Evolutionary conservation across 1,284 basidiomycete species (phyloP), one percentile per base, ranked within the genome.

Genomic region (Rhodotorula sp.): DNA sequence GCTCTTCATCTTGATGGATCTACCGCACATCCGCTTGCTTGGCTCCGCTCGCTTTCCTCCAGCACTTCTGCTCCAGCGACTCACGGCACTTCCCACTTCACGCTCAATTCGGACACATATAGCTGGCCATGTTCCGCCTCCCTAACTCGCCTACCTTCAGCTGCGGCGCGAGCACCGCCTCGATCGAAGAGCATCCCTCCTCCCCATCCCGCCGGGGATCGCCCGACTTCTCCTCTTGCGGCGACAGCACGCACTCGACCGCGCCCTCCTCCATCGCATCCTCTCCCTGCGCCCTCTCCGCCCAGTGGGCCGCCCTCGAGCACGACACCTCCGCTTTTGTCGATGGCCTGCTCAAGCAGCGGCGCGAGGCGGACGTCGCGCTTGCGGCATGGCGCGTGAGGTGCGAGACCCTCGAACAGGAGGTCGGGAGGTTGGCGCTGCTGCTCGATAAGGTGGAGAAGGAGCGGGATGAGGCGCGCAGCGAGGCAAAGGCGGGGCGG

Each of bases 401-500:
- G 32, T 67, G 66, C n/a, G 19, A 61, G 17, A 62, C 54, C 25
- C 55, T 67, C 27, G 66, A 67, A 55, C 39, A 13, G 10, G 66
- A 67, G 44, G 66, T 67, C 2, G 29, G 37, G 22, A 25, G 66
- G 29, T 27, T 67, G 25, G 61, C 61, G 15, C 10, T 29, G 2
- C 37, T 62, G 15, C 54, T 63, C 0, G 39, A 27, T 9, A n/a
- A 17, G 36, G 34, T 57, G 3, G 61, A 58, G 29, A 22, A 29
- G 46, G 66, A 67, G 37, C 48, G 44, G 15, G 41, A 60, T 29
- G 66, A 54, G 54, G 53, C 44, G 53, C 19, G 53, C 39, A n/a
- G 12, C 37, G 21, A 39, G 37, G 25, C 21, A 15, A 27, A n/a
- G 55, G 34, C 1, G 22, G 22, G 0, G 39, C 13, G 6, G 41